phyloP scores from a whole-genome alignment of 2,329 filamentous ascomycete species.

The Cytospora piceae region DNA sequence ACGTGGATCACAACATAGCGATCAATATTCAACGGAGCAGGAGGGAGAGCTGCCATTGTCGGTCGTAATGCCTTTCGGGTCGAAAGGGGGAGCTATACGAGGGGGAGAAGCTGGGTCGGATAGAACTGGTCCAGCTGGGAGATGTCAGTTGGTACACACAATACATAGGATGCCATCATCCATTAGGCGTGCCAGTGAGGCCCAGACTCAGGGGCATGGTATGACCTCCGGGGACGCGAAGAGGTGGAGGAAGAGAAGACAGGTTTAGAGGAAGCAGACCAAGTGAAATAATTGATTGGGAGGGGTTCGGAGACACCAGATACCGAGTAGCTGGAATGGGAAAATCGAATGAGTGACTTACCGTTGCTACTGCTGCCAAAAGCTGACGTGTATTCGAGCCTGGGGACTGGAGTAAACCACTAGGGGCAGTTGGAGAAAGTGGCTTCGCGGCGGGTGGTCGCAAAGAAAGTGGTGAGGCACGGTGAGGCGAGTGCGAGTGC shows the following conservation, averaged over 20 bases:
- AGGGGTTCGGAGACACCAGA: background rate
- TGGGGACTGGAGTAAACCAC: slow-evolving; percentile 4
- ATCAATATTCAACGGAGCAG: slow-evolving; percentile 75
- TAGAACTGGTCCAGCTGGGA: slow-evolving; percentile 19
- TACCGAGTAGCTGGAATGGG: background rate
- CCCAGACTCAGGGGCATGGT: background rate
- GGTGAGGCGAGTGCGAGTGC: background rate
- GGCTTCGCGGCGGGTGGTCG: slow-evolving; percentile 13
- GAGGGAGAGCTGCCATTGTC: slow-evolving; percentile 51
- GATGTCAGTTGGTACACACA: slow-evolving; percentile 17
- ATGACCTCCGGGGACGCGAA: background rate
- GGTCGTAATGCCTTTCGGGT: slow-evolving; percentile 8
- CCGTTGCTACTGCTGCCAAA: slow-evolving; percentile 12
- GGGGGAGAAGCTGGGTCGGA: slow-evolving; percentile 12
- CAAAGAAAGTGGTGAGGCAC: slow-evolving; percentile 6
- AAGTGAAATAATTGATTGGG: background rate
- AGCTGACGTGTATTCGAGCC: slow-evolving; percentile 5
- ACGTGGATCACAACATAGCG: slow-evolving; percentile 98
- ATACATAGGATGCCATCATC: background rate
- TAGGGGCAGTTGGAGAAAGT: slow-evolving; percentile 16
- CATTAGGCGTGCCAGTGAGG: background rate
- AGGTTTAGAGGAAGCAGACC: background rate
- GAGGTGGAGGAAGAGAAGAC: background rate
- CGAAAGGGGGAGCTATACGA: slow-evolving; percentile 20
- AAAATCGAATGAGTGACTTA: slow-evolving; percentile 8